Evolutionary conservation across 257 asterid species (phyloP), one percentile per base, ranked within the genome.

Genomic region (Jasminum sambac): DNA sequence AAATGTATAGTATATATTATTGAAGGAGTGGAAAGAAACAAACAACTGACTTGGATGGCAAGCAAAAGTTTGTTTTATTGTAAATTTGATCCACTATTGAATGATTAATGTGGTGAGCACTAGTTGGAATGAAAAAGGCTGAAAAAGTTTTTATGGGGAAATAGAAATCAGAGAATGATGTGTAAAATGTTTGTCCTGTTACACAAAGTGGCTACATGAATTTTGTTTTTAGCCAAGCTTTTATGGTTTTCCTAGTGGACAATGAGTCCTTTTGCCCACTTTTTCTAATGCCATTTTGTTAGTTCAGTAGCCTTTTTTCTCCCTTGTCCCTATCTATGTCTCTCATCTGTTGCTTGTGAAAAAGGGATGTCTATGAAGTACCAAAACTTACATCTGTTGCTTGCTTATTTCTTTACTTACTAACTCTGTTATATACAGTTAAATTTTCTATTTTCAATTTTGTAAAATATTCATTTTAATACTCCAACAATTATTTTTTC

Each of bases 211-310:
- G 6, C 36, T 41, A 11, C 16, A 23, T n/a, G 60, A 38, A 66
- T 11, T 74, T 77, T 81, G 86, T 65, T 61, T 40, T 55, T 81
- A 36, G 76, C 72, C 78, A 66, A 34, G 57, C n/a, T 44, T 74
- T 79, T 65, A 78, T 79, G 84, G 82, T 75, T 81, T 84, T 78
- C 86, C 72, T 64, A 67, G 76, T 84, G 60, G 88, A 69, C 82
- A 73, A 43, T 72, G 76, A 74, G 67, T 71, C 66, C 70, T 71
- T 77, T 67, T 50, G 61, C 62, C 74, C 25, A 71, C 70, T 69
- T 74, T 39, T 59, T 4, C 5, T 60, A 36, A 39, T 38, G 13
- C 11, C 19, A 26, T 14, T 21, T 42, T 13, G 24, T 66, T 11
- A 12, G 63, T 58, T 40, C 40, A 30, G 50, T n/a, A 37, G 34